These are phyloP conservation scores for Chaetomium strumarium DNA, from an alignment of 2,329 filamentous ascomycete species.

Conservation along the genomic window DNA sequence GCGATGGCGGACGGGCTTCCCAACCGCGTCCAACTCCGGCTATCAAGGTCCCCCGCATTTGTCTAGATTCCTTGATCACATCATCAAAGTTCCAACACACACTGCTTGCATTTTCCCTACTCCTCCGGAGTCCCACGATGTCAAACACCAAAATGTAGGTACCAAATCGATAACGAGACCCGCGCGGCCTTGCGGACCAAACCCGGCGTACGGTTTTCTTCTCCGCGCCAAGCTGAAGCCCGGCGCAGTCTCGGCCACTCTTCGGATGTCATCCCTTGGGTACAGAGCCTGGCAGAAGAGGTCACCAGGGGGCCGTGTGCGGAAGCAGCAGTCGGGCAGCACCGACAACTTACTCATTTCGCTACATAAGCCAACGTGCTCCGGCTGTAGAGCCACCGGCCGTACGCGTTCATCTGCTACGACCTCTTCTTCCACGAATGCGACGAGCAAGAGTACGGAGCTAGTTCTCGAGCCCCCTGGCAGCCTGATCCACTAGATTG, in stretches of 20 bases:
- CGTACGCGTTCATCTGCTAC: neutral
- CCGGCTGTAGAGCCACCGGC: neutral
- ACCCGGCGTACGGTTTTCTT: neutral
- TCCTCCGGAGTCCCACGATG: no score
- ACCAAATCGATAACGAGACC: neutral
- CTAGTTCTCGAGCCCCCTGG: neutral
- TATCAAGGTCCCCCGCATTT: no score
- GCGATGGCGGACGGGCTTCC: no score
- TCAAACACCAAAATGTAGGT: neutral
- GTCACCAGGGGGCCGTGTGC: no score
- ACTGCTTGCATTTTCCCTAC: no score
- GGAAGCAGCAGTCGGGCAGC: no score
- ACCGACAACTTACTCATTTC: neutral
- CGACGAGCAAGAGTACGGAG: neutral
- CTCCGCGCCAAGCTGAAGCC: neutral
- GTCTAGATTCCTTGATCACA: no score
- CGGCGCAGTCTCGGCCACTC: no score
- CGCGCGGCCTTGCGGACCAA: neutral
- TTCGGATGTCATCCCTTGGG: no score
- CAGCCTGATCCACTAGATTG: neutral
- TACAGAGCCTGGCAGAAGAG: no score
- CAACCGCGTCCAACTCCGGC: no score
- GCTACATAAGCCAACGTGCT: neutral
- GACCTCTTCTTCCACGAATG: neutral
- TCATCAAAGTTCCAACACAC: no score